Percentiles rank a stretch among this genome's conserved stretches.
These are phyloP conservation scores for Termitomyces sp. DNA, from an alignment of 1,284 basidiomycete species.

Conservation along the genomic window DNA sequence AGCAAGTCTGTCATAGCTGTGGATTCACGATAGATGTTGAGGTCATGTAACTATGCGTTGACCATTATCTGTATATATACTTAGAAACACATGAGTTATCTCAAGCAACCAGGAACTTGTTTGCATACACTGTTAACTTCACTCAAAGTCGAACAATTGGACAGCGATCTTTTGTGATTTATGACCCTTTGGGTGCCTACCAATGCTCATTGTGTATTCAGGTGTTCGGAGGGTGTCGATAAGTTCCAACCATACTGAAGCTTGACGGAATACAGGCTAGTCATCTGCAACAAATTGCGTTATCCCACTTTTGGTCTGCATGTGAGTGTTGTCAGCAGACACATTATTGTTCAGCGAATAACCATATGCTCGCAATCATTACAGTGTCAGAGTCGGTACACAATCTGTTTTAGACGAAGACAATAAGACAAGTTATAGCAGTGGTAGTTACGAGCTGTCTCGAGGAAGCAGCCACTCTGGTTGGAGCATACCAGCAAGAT, in stretches of 20 bases:
- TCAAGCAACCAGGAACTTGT: not conserved
- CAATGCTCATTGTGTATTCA: slow-evolving; percentile 76
- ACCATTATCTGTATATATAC: not conserved
- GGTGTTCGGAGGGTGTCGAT: slow-evolving; percentile 90
- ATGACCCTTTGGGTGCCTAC: slow-evolving; percentile 67
- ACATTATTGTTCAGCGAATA: too few species aligned
- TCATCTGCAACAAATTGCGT: too few species aligned
- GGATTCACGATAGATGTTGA: slow-evolving; percentile 87
- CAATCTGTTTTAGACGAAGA: not conserved
- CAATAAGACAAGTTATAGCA: not conserved
- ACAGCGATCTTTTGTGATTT: slow-evolving; percentile 70
- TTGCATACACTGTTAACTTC: slow-evolving; percentile 37
- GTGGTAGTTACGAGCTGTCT: slow-evolving; percentile 48
- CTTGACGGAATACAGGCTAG: not conserved
- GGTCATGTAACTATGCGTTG: slow-evolving; percentile 29
- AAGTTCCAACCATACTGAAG: slow-evolving; percentile 7
- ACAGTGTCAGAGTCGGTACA: too few species aligned
- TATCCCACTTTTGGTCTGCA: too few species aligned
- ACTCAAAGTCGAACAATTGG: slow-evolving; percentile 76
- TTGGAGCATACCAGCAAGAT: slow-evolving; percentile 77
- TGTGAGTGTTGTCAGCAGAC: too few species aligned
- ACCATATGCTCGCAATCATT: too few species aligned
- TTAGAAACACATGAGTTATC: not conserved
- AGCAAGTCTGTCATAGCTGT: slow-evolving; percentile 80
- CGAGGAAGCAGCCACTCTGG: slow-evolving; percentile 68